Evolutionary conservation across 495 filamentous ascomycete species (phyloP).

Genomic region (Chaetomium cochliodes): DNA sequence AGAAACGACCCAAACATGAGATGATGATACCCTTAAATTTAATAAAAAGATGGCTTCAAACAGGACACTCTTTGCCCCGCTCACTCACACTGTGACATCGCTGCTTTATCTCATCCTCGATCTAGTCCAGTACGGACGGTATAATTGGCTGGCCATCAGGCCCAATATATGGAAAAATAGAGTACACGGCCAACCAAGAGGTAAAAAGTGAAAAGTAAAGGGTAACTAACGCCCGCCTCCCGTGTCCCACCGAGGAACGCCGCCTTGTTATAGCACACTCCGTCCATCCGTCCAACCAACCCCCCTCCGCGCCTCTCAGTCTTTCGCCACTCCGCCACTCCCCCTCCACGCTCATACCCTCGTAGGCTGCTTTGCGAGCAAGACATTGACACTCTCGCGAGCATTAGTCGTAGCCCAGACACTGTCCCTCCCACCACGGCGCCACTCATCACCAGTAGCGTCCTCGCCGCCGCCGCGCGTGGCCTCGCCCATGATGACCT

Average conservation of each 20-base stretch:
- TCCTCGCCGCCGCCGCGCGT: slow-evolving; percentile 64
- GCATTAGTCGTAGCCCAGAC: slow-evolving; percentile 56
- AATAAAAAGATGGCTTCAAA: background rate
- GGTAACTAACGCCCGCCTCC: background rate
- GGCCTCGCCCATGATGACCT: slow-evolving; percentile 82
- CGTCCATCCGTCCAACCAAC: background rate
- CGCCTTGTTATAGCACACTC: background rate
- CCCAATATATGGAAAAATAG: background rate
- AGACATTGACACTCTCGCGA: slow-evolving; percentile 55
- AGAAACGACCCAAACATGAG: background rate
- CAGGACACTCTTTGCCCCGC: background rate
- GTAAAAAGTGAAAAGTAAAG: background rate
- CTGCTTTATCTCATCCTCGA: background rate
- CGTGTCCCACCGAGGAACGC: background rate
- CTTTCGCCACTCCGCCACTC: background rate
- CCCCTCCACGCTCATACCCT: background rate
- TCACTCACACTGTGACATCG: background rate
- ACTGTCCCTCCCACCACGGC: slow-evolving; percentile 50
- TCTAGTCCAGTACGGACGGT: too few relatives aligned
- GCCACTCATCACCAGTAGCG: slow-evolving; percentile 55
- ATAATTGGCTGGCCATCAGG: background rate
- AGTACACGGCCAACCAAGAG: background rate
- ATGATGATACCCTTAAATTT: slow-evolving; percentile 9
- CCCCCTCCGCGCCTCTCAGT: too few relatives aligned
- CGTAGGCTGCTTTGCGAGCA: slow-evolving; percentile 45